Evolutionary conservation across 2,329 filamentous ascomycete genomes (phyloP), one percentile per base, ranked within the genome.

Genomic region (Fusarium coffeatum): DNA sequence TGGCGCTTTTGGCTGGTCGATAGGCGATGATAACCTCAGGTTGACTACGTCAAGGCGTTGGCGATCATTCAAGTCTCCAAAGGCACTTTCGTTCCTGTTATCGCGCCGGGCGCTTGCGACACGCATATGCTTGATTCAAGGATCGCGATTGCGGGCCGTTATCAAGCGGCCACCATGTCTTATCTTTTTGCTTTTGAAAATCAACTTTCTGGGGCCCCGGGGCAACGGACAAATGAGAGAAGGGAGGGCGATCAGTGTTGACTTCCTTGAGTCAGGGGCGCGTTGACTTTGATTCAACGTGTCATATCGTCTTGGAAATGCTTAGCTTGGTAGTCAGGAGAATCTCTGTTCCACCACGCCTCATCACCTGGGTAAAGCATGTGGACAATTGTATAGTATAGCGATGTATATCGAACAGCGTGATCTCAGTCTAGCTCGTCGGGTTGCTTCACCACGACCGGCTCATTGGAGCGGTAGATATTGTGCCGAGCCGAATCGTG

Each of bases 1-100:
- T 53, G 64, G 49, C 41, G 32, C 55, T 45, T 69, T 54, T 71
- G 68, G 59, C 68, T 71, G 68, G 64, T 49, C 51, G 64, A 71
- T 69, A 59, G 47, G 20, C 43, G 45, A 59, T 64, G 51, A 27
- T 40, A 64, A 40, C 59, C 47, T 46, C 58, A 61, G n/a, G 30
- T 65, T 43, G 45, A 55, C 58, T 63, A 70, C 67, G 67, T 71
- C 63, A 70, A 71, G 57, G 18, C n/a, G 37, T 25, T 46, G 68
- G 48, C 59, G 58, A 70, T 71, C 63, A 40, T 22, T 61, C 37
- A 51, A 45, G 22, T 48, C 34, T 47, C 47, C 16, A 45, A 41
- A 34, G 23, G 28, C 53, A 61, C 49, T 42, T 40, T 57, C 27
- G 43, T 47, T 55, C 25, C 34, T 57, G 50, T 60, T 64, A 50